These are phyloP conservation scores for Pseudogymnoascus sp. DNA, from an alignment of 2,329 filamentous ascomycete genomes.

Conservation along the genomic window DNA sequence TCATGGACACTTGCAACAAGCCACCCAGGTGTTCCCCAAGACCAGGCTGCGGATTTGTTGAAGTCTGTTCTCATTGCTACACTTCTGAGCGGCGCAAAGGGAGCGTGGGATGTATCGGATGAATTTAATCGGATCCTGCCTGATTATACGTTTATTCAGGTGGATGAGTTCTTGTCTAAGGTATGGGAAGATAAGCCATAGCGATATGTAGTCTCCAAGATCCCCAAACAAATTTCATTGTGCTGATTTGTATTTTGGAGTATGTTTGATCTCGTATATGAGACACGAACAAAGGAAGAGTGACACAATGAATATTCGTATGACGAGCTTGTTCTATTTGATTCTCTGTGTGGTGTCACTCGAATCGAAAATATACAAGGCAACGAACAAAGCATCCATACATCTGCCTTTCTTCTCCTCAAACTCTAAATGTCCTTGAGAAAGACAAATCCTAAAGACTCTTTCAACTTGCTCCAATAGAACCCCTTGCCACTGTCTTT, in stretches of 20 bases:
- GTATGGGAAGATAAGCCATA: conserved; percentile 28
- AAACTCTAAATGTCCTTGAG: neutral
- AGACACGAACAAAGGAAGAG: neutral
- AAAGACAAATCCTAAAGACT: neutral
- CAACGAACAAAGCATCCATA: neutral
- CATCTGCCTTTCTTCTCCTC: neutral
- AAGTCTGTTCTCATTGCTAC: conserved; percentile 34
- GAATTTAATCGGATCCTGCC: conserved; percentile 38
- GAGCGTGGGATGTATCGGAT: conserved; percentile 35
- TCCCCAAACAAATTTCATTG: neutral
- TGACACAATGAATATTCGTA: neutral
- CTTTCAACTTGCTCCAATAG: neutral
- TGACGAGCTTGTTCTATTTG: neutral
- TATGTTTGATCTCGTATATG: neutral
- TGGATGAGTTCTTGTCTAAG: conserved; percentile 34
- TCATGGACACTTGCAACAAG: conserved; percentile 32
- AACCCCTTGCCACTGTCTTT: neutral
- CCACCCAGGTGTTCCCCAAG: conserved; percentile 25
- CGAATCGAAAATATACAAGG: neutral
- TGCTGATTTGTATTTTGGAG: neutral
- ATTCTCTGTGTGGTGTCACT: neutral
- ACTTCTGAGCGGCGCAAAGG: conserved; percentile 33
- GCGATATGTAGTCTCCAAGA: neutral
- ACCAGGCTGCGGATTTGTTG: conserved; percentile 28
- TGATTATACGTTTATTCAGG: conserved; percentile 32